phyloP scores from a whole-genome alignment of 108 stramenopile genomes.

The Cyclotella atomus region DNA sequence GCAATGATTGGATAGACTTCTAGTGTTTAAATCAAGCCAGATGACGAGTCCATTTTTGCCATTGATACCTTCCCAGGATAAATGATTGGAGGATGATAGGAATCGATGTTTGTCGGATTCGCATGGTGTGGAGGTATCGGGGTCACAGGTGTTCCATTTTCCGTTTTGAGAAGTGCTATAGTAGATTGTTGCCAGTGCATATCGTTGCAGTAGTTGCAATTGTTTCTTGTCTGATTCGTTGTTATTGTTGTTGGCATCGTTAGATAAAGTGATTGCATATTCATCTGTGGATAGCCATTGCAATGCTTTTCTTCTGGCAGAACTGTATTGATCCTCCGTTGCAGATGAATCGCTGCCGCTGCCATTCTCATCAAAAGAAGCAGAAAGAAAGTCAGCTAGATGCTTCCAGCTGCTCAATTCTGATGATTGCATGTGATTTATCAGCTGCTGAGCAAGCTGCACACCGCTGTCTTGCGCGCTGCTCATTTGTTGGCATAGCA shows the following conservation, averaged over 20 bases:
- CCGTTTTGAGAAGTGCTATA: constrained; percentile 39
- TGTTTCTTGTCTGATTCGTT: constrained; percentile 6
- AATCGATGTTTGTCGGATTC: constrained; percentile 10
- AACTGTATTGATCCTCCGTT: background rate
- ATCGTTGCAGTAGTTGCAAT: constrained; percentile 39
- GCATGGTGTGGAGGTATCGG: constrained; percentile 5
- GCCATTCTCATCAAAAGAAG: background rate
- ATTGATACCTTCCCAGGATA: constrained; percentile 34
- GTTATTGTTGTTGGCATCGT: background rate
- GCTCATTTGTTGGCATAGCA: too few relatives aligned
- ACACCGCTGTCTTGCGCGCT: too few relatives aligned
- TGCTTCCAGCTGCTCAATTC: background rate
- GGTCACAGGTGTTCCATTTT: constrained; percentile 39
- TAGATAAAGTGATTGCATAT: background rate
- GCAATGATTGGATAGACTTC: constrained; percentile 1
- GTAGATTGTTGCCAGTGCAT: constrained; percentile 60
- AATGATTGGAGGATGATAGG: constrained; percentile 23
- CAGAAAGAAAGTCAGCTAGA: background rate
- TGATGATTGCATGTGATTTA: constrained; percentile 5
- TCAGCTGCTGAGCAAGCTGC: background rate
- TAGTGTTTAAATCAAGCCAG: constrained; percentile 35
- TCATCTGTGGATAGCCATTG: constrained; percentile 23
- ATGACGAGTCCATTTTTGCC: constrained; percentile 22
- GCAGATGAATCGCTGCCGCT: background rate
- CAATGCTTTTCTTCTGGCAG: constrained; percentile 16